Evolutionary conservation across 2,329 filamentous ascomycete species (phyloP).

Genomic region (Stachybotrys chartarum): DNA sequence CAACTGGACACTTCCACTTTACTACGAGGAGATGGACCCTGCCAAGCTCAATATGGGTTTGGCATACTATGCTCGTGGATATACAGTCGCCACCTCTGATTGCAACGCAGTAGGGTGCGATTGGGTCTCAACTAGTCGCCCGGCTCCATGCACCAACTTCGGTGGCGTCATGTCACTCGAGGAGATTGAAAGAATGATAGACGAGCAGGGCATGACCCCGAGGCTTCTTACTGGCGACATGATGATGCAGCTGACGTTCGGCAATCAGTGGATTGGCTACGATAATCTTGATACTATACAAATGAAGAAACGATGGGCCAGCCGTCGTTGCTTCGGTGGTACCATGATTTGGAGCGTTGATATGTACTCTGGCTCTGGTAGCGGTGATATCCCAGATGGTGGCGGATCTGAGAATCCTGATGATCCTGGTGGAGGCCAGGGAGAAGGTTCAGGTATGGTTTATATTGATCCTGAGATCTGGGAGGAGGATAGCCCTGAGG

Average conservation of each 20-base stretch:
- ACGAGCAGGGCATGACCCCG: conserved; percentile 9
- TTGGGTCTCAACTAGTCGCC: conserved; percentile 15
- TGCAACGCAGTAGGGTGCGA: conserved; percentile 18
- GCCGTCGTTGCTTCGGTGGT: conserved; percentile 8
- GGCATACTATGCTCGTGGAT: conserved; percentile 39
- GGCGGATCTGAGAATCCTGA: neutral
- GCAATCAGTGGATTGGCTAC: conserved; percentile 16
- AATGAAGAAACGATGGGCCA: conserved; percentile 7
- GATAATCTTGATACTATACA: conserved; percentile 17
- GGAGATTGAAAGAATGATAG: conserved; percentile 23
- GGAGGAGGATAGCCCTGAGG: neutral
- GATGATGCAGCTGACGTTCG: conserved; percentile 12
- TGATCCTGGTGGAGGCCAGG: neutral
- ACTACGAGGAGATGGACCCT: conserved; percentile 30
- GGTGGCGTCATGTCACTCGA: conserved; percentile 20
- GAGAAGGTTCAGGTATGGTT: neutral
- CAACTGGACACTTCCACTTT: conserved; percentile 26
- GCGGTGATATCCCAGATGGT: neutral
- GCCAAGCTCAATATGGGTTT: conserved; percentile 38
- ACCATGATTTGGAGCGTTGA: conserved; percentile 12
- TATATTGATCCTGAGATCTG: neutral
- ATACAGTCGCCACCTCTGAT: conserved; percentile 20
- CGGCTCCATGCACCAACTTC: conserved; percentile 17
- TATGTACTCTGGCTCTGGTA: neutral
- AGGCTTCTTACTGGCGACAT: conserved; percentile 4